Base-by-base conservation (phyloP, 1,284 basidiomycete genomes). In the Cyathus pygmaeus region DNA sequence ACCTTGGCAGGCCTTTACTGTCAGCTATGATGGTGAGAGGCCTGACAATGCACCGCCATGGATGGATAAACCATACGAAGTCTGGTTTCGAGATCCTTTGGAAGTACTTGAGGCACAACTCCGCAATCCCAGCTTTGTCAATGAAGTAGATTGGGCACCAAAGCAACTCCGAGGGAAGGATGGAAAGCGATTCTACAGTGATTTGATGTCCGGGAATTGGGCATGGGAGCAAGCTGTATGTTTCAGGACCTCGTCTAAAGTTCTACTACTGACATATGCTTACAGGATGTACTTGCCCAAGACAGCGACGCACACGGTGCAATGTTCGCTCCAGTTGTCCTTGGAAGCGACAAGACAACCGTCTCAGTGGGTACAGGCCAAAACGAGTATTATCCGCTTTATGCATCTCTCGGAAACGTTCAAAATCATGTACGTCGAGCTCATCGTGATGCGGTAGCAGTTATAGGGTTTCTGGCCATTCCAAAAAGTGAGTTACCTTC, bases 311-410 rank as follows among this genome's bases (percentile, higher is more conserved):
- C 57, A 7, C 61, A 69, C 57, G 76, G 76, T 6, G 59, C 74
- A 1, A 71, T 63, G 7, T 75, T 77, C 47, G 64, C 72, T 21
- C 75, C 76, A 0, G 59, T 78, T 15, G 75, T 81, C 17, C 61
- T 77, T 0, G 74, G 77, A 1, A 76, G 75, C 39, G 71, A 81
- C 63, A 81, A 81, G 59, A 81, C 72, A 0, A 78, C 76, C 13
- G 64, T 74, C 4, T 73, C 69, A 4, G 64, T 72, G 3, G 65
- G 50, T 6, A 74, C 72, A 1, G 62, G 73, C 0, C 61, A 74
- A 17, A 61, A 65, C 6, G 63, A 69, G 31, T 69, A 65, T 31
- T 67, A 72, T 24, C 70, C 64, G 0, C 26, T 72, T 0, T 73
- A 74, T 44, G 15, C 68, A 1, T 70, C 62, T 1, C 47, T 65